These are phyloP conservation scores for Kwoniella pini DNA, from an alignment of 768 basidiomycete genomes.

Conservation along the genomic window DNA sequence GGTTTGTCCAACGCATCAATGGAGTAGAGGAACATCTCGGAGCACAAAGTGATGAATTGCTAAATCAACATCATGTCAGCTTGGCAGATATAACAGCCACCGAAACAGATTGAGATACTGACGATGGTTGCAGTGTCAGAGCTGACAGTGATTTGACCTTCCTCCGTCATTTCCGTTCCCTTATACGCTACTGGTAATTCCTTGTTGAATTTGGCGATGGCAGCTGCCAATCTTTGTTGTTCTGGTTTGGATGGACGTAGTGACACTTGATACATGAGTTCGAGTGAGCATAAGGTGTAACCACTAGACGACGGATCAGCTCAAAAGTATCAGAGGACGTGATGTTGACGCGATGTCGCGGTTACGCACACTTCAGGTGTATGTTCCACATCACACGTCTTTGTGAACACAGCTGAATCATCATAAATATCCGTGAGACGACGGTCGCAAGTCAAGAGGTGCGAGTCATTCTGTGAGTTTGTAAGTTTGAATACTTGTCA, in stretches of 20 bases:
- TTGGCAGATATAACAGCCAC: too few relatives aligned
- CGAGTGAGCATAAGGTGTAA: slow-evolving; percentile 7
- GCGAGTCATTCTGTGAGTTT: slow-evolving; percentile 7
- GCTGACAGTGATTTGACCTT: slow-evolving; percentile 1
- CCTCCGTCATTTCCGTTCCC: slow-evolving; percentile 1
- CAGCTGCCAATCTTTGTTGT: neutral
- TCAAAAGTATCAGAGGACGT: neutral
- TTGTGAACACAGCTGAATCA: neutral
- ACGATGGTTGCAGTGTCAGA: slow-evolving; percentile 12
- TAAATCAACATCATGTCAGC: neutral
- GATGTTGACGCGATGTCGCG: neutral
- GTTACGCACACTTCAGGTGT: neutral
- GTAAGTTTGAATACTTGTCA: neutral
- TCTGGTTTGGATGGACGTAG: neutral
- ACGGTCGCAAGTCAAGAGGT: slow-evolving; percentile 15
- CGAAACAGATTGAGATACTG: neutral
- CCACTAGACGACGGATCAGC: slow-evolving; percentile 1
- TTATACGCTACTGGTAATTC: neutral
- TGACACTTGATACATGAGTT: slow-evolving; percentile 11
- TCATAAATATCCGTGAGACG: neutral
- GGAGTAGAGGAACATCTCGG: slow-evolving; percentile 26
- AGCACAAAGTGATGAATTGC: slow-evolving; percentile 25
- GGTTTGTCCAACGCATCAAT: slow-evolving; percentile 3
- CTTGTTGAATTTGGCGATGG: neutral
- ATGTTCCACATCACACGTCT: slow-evolving; percentile 2